Evolutionary conservation across 305 asterid species (phyloP), one percentile per base, ranked within the genome.

Genomic region (Vinca major): DNA sequence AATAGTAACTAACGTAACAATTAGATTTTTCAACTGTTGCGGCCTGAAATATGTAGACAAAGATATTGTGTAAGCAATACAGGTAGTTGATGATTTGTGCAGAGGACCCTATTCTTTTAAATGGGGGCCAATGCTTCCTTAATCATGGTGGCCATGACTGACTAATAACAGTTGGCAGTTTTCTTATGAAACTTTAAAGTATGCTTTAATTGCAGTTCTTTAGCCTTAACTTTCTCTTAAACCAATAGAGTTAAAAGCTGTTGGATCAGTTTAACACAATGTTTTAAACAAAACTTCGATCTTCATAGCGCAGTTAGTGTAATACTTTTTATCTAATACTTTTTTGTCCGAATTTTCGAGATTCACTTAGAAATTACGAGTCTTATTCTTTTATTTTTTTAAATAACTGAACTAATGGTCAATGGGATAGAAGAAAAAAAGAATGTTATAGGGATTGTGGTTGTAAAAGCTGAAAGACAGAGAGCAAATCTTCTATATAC

Each of bases 121-220:
- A 64, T 79, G 75, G 71, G 68, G 77, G 81, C 12, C 16, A 11
- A 68, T 80, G 83, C 75, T 84, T 73, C 77, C 77, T 72, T 78
- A 74, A 88, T 88, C 73, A 86, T 90, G 86, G 75, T 81, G 81
- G 81, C 83, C 87, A 84, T 76, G 73, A 78, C 33, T 26, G 33
- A 26, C 74, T 78, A 74, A 88, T 88, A 72, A 88, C 88, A 85
- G 75, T 81, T 80, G 81, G 84, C 87, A 36, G 53, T n/a, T 10
- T 62, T 33, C 19, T 71, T 62, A 36, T 57, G 1, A 41, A 33
- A 20, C n/a, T 11, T 26, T 37, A 37, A 54, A 65, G 72, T 71
- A n/a, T 44, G 67, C 71, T 83, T 68, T 63, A 66, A 70, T 72
- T 69, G 72, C 62, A 72, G 33, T 26, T 26, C 71, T 84, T 85